A percentile compares a stretch with the other conserved stretches of the same genome.
phyloP scores from a whole-genome alignment of 805 yeast species.

The Yarrowia porcina region DNA sequence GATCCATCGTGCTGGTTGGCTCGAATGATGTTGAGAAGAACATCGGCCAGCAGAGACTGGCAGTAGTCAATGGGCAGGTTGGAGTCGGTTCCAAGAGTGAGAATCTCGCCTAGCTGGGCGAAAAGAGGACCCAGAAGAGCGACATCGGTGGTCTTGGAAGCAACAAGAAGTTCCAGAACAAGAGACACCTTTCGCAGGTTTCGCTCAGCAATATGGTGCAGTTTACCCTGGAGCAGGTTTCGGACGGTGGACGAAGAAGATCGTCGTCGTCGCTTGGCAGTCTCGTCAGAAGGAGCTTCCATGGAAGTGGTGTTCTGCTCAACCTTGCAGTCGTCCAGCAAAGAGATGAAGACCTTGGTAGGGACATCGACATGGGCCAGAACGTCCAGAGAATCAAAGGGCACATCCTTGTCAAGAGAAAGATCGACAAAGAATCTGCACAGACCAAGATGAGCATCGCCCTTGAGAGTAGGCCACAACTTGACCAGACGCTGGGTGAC shows the following conservation, averaged over 20 bases:
- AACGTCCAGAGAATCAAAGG: constrained; percentile 47
- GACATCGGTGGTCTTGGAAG: constrained; percentile 34
- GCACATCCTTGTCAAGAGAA: constrained; percentile 42
- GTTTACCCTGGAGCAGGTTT: constrained; percentile 48
- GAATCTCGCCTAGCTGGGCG: constrained; percentile 41
- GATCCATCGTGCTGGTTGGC: constrained; percentile 53
- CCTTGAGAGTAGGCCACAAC: constrained; percentile 56
- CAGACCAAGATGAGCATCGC: constrained; percentile 55
- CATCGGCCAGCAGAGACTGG: constrained; percentile 84
- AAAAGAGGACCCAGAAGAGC: constrained; percentile 39
- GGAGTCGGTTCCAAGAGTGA: constrained; percentile 80
- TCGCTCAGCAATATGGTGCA: constrained; percentile 68
- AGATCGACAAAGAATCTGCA: constrained; percentile 61
- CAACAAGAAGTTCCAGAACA: constrained; percentile 75
- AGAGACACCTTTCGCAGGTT: constrained; percentile 77
- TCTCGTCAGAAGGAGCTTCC: constrained; percentile 35
- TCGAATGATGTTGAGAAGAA: constrained; percentile 62
- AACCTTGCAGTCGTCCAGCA: constrained; percentile 59
- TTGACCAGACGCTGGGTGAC: constrained; percentile 52
- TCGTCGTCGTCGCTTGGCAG: constrained; percentile 66
- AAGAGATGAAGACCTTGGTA: constrained; percentile 53
- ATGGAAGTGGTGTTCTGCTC: constrained; percentile 43
- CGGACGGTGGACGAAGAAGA: constrained; percentile 74
- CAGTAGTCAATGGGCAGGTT: constrained; percentile 86
- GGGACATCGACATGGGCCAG: constrained; percentile 56